Evolutionary conservation across 345 rosid species (phyloP).

Genomic region (Populus nigra): DNA sequence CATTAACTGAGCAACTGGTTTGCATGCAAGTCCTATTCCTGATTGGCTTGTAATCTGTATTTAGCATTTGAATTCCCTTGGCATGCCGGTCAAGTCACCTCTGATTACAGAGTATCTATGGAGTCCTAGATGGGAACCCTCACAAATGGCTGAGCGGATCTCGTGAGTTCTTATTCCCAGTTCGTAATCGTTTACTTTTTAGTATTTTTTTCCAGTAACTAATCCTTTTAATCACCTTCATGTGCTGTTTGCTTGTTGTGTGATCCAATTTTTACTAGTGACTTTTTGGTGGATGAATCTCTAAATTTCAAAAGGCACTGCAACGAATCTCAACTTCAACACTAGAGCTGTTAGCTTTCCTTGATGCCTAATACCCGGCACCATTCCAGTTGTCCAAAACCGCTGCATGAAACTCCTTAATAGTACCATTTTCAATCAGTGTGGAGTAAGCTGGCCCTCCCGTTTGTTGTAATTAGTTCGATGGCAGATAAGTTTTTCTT

Average conservation of each 20-base stretch:
- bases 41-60: constrained; percentile 1
- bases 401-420: neutral
- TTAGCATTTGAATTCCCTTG: constrained; percentile 65
- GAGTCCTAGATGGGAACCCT: constrained; percentile 95
- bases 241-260: neutral
- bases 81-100: constrained; percentile 59
- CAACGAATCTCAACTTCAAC: constrained; percentile 63
- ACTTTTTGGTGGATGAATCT: constrained; percentile 67
- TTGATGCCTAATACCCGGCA: neutral
- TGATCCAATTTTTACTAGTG: constrained; percentile 38
- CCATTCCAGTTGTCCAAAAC: constrained; percentile 5
- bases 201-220: neutral
- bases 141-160: constrained; percentile 76
- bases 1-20: neutral
- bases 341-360: constrained; percentile 21
- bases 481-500: neutral
- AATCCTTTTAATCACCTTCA: neutral
- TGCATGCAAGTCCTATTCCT: neutral
- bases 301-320: constrained; percentile 75
- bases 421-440: neutral
- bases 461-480: neutral
- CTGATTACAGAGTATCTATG: constrained; percentile 72
- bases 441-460: neutral
- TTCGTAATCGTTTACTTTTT: neutral
- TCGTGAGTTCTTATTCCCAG: constrained; percentile 44